Evolutionary conservation across 2,329 filamentous ascomycete species (phyloP).

Genomic region (Cercospora citrullina): DNA sequence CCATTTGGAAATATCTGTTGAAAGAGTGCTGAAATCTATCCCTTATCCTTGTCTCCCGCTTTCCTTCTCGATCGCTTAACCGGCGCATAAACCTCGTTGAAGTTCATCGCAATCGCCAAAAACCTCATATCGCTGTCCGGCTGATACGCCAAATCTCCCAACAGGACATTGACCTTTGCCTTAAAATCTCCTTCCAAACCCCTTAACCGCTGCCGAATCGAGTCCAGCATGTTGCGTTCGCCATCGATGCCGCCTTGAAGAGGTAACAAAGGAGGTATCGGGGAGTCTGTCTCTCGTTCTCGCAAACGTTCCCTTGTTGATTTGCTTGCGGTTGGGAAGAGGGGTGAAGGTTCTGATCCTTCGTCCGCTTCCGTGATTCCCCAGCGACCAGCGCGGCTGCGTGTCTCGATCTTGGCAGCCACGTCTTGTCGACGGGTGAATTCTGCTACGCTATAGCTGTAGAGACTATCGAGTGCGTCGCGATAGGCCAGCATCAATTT

Average conservation of each 20-base stretch:
- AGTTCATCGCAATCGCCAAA: conserved; percentile 96
- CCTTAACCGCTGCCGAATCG: conserved; percentile 70
- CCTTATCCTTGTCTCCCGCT: conserved; percentile 21
- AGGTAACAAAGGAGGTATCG: conserved; percentile 46
- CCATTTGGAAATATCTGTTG: background rate
- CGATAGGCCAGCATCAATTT: conserved; percentile 93
- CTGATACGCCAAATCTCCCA: conserved; percentile 90
- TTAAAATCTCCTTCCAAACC: conserved; percentile 75
- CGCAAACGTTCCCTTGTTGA: conserved; percentile 15
- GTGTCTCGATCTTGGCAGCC: conserved; percentile 68
- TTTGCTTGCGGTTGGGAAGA: conserved; percentile 22
- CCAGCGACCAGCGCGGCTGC: conserved; percentile 65
- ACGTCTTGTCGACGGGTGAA: conserved; percentile 89
- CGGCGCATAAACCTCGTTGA: conserved; percentile 93
- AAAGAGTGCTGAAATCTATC: background rate
- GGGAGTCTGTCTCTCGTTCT: conserved; percentile 42
- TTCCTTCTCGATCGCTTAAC: conserved; percentile 46
- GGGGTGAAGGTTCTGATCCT: conserved; percentile 36
- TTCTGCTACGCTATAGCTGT: conserved; percentile 91
- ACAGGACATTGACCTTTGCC: conserved; percentile 71
- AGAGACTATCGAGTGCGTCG: conserved; percentile 89
- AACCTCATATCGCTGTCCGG: conserved; percentile 95
- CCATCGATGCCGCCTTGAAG: conserved; percentile 40
- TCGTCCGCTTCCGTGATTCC: conserved; percentile 59
- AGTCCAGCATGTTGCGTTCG: conserved; percentile 68